Conservation (phyloP, 108 stramenopile species). For the Pseudonitzschia multiseries region DNA sequence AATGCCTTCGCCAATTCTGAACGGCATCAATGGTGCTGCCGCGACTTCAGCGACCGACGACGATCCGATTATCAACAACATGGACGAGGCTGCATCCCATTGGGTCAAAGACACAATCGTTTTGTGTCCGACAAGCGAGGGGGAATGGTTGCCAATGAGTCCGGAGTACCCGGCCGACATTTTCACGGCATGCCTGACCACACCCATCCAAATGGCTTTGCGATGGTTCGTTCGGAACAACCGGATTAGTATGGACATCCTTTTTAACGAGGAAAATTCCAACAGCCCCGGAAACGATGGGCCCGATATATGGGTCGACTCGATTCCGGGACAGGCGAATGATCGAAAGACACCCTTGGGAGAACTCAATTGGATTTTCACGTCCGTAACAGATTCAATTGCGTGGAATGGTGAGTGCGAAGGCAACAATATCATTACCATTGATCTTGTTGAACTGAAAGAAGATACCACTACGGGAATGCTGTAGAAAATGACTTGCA, state of each 20-base stretch:
- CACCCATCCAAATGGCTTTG: slow-evolving; percentile 95
- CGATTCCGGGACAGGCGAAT: slow-evolving; percentile 89
- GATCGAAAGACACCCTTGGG: slow-evolving; percentile 93
- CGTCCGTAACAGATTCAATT: slow-evolving; percentile 98
- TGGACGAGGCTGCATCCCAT: slow-evolving; percentile 36
- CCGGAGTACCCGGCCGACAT: slow-evolving; percentile 96
- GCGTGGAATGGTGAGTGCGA: slow-evolving; percentile 86
- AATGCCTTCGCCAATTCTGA: slow-evolving; percentile 3
- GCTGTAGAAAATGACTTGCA: not conserved
- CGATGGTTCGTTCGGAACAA: slow-evolving; percentile 92
- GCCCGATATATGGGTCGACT: slow-evolving; percentile 77
- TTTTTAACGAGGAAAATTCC: slow-evolving; percentile 39
- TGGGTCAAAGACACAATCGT: slow-evolving; percentile 92
- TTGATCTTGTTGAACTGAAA: not conserved
- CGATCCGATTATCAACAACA: slow-evolving; percentile 24
- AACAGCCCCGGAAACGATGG: slow-evolving; percentile 24
- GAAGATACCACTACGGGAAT: not conserved
- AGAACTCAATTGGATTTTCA: slow-evolving; percentile 99
- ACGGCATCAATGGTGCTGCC: not conserved
- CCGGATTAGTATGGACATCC: slow-evolving; percentile 51
- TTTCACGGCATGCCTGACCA: slow-evolving; percentile 98
- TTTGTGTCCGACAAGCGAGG: slow-evolving; percentile 88
- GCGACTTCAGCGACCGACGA: not conserved
- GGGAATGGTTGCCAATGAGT: slow-evolving; percentile 93
- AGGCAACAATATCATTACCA: not conserved